Base-by-base conservation (phyloP, 495 filamentous ascomycete species). In the Tuber brumale region DNA sequence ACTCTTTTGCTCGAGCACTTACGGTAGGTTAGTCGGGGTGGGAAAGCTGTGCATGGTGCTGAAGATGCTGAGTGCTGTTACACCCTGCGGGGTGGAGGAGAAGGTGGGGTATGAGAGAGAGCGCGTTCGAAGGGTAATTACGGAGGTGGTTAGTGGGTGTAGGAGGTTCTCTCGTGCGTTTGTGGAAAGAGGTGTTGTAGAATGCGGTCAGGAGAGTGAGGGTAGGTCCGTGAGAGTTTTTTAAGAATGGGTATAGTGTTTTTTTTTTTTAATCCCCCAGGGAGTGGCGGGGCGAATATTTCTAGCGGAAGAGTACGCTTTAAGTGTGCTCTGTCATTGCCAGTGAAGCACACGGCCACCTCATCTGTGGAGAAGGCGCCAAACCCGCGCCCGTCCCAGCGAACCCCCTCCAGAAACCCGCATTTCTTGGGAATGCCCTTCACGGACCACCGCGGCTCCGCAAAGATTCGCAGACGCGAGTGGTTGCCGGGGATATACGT, bases 331-430 rank as follows among this genome's bases (percentile, higher is more conserved):
- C 31, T 18, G 21, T 41, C 37, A 41, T 44, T n/a, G 19, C 77
- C 74, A 35, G 73, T 37, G 70, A 81, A 79, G 23, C 35, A 23
- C 6, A 37, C 18, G 6, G 79, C 80, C 66, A 86, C 80, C 75
- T 88, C 87, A 39, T 76, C 75, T 14, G 83, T 76, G 16, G 86
- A 87, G 77, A 88, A 87, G 19, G 86, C 81, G 0, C 87, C 86
- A 77, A 86, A 88, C 86, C 87, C 87, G 42, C 82, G 84, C 16
- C 85, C 87, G 39, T 82, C 84, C 87, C 85, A 87, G 14, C 61
- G 69, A 42, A 87, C 70, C 77, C 85, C 86, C 31, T 79, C 79
- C 19, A 86, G 75, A 39, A 87, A 75, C 71, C 77, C 81, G 75
- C 85, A 87, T 16, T 82, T 81, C 2, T 72, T 71, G 71, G 85